Conservation (phyloP, 768 basidiomycete species). For the Lactarius trivialis region DNA sequence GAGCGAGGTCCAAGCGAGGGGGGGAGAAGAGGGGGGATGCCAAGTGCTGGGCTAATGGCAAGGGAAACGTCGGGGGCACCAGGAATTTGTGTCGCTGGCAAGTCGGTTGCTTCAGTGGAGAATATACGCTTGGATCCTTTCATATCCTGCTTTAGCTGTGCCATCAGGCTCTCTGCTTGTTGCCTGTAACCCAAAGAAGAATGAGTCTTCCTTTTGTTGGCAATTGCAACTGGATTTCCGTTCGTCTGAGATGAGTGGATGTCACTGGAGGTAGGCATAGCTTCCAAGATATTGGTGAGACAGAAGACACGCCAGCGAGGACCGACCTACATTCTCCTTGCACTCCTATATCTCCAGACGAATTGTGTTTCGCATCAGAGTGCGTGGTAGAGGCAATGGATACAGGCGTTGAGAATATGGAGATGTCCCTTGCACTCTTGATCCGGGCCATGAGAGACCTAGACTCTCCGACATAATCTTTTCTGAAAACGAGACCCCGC, state of each 20-base stretch:
- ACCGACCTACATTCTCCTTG: not conserved
- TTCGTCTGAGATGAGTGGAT: not conserved
- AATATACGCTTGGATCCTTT: slow-evolving; percentile 66
- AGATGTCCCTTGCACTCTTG: slow-evolving; percentile 69
- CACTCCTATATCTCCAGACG: not conserved
- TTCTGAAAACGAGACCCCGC: slow-evolving; percentile 43
- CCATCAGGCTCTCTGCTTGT: slow-evolving; percentile 77
- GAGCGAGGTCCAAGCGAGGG: not conserved
- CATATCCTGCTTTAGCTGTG: slow-evolving; percentile 77
- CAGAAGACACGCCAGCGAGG: not conserved
- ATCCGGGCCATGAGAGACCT: slow-evolving; percentile 74
- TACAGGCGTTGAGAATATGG: slow-evolving; percentile 60
- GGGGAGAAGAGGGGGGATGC: not conserved
- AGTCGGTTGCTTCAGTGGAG: slow-evolving; percentile 56
- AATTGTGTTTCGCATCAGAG: not conserved
- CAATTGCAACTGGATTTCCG: not conserved
- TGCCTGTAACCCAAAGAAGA: slow-evolving; percentile 66
- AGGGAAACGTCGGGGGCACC: not conserved
- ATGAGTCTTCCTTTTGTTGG: slow-evolving; percentile 35
- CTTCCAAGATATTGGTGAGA: not conserved
- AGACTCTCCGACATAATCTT: slow-evolving; percentile 75
- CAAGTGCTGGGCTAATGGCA: not conserved
- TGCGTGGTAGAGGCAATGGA: slow-evolving; percentile 33
- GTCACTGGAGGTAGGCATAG: not conserved
- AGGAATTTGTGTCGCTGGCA: slow-evolving; percentile 28